Conservation (phyloP, 2,329 filamentous ascomycete species). For the Clonostachys sp. region DNA sequence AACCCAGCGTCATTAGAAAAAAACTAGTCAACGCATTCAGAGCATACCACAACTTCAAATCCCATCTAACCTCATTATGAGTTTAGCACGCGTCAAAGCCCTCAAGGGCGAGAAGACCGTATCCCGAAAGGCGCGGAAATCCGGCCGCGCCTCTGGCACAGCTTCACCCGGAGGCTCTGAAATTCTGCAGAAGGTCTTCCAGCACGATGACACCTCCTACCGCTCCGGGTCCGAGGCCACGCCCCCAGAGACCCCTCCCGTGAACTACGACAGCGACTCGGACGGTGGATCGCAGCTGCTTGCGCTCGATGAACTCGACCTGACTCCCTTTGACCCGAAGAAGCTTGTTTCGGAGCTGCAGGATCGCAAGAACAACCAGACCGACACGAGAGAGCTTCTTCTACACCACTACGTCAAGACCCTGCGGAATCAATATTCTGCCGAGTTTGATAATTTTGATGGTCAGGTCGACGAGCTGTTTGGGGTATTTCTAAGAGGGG, state of each 20-base stretch:
- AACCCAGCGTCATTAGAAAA: background rate
- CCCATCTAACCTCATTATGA: slow-evolving; percentile 35
- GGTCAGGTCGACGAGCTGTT: slow-evolving; percentile 49
- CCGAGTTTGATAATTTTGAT: slow-evolving; percentile 41
- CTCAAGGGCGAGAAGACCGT: slow-evolving; percentile 68
- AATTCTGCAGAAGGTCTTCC: slow-evolving; percentile 1
- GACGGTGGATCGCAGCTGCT: slow-evolving; percentile 13
- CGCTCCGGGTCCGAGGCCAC: slow-evolving; percentile 2
- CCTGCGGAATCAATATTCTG: slow-evolving; percentile 42
- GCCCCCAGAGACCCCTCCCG: slow-evolving; percentile 1
- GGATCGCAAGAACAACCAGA: slow-evolving; percentile 72
- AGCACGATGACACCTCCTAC: slow-evolving; percentile 32
- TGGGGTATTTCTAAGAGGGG: slow-evolving; percentile 65
- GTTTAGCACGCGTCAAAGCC: slow-evolving; percentile 62
- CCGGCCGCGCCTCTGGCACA: slow-evolving; percentile 51
- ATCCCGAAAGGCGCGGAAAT: slow-evolving; percentile 61
- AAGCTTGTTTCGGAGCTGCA: slow-evolving; percentile 68
- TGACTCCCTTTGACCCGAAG: slow-evolving; percentile 52
- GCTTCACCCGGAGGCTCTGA: slow-evolving; percentile 51
- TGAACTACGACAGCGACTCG: slow-evolving; percentile 24
- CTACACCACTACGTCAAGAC: slow-evolving; percentile 33
- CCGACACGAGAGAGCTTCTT: slow-evolving; percentile 58
- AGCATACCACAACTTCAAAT: background rate
- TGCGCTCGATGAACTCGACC: slow-evolving; percentile 10
- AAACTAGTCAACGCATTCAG: background rate